These are phyloP conservation scores for Stellera chamaejasme DNA, from an alignment of 345 rosid genomes.

Conservation along the genomic window DNA sequence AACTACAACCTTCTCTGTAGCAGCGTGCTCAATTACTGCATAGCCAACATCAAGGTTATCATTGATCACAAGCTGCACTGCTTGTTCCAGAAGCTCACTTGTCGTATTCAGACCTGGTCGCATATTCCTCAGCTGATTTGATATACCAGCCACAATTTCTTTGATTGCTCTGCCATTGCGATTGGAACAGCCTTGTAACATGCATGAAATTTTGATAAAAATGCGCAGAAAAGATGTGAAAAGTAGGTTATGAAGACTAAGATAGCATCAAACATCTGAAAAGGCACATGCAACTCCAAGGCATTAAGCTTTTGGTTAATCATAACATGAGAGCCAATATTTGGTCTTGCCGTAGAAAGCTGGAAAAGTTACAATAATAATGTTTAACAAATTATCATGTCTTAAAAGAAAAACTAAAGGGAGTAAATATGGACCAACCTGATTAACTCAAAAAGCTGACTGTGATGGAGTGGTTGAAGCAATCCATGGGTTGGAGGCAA, in stretches of 20 bases:
- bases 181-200: conserved; percentile 70
- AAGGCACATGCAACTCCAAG: conserved; percentile 69
- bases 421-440: conserved; percentile 25
- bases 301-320: conserved; percentile 70
- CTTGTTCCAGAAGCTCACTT: conserved; percentile 74
- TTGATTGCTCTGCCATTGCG: conserved; percentile 94
- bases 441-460: conserved; percentile 53
- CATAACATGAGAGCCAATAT: conserved; percentile 71
- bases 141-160: conserved; percentile 81
- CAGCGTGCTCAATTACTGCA: conserved; percentile 96
- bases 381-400: conserved; percentile 12
- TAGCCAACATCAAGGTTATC: conserved; percentile 99
- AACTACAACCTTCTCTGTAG: conserved; percentile 76
- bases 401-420: background rate
- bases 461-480: conserved; percentile 74
- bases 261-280: conserved; percentile 67
- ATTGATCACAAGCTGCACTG: conserved; percentile 91
- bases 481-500: conserved; percentile 77
- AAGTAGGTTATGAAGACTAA: conserved; percentile 4
- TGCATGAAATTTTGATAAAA: background rate
- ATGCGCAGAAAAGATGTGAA: background rate
- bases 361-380: conserved; percentile 24
- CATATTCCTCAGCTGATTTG: conserved; percentile 69
- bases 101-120: conserved; percentile 61
- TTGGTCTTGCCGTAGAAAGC: conserved; percentile 70